Evolutionary conservation across 2,329 filamentous ascomycete species (phyloP), one percentile per base, ranked within the genome.

Genomic region (Penicillium sp.): DNA sequence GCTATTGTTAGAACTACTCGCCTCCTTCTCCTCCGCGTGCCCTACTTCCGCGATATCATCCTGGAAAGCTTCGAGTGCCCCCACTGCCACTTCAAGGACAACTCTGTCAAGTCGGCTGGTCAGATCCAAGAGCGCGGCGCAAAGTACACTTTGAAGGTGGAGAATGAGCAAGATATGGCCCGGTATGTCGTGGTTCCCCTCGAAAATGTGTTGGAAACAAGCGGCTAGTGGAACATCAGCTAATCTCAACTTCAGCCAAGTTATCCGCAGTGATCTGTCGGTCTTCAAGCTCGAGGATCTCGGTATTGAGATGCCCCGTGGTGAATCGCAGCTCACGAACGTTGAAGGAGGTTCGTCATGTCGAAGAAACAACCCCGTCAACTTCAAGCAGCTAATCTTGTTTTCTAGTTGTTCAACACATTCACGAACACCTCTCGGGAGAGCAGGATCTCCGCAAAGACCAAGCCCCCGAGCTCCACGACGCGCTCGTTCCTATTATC

Each of bases 21-120:
- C 55, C 84, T 99, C 21, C 86, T 99, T 42, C 86, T 99, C 51
- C 96, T 95, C 14, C 86, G 86, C 61, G 97, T 99, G 52, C 94
- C 94, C 14, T 97, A 91, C 82, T 99, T 99, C 81, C 91, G 92
- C 78, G 93, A 99, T 75, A 87, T 99, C 60, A 91, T 99, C 67
- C 85, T 99, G 74, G 96, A 97, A 87, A 97, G 93, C 59, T 99
- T 99, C 75, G 84, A 85, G 62, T 99, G 94, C 80, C 86, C 91
- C 5, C 86, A 97, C 75, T 99, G 94, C 79, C 81, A 86, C 70
- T 88, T 93, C 76, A 86, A 89, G 62, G 96, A 97, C 79, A 92
- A 92, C 74, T 93, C 97, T 67, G 89, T 99, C 65, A 93, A 97
- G 72, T 87, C 92, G 8, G 94, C 94, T 27, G 92, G 92, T 58